phyloP scores from a whole-genome alignment of 2,329 filamentous ascomycete genomes.

The Calonectria pauciramosa region DNA sequence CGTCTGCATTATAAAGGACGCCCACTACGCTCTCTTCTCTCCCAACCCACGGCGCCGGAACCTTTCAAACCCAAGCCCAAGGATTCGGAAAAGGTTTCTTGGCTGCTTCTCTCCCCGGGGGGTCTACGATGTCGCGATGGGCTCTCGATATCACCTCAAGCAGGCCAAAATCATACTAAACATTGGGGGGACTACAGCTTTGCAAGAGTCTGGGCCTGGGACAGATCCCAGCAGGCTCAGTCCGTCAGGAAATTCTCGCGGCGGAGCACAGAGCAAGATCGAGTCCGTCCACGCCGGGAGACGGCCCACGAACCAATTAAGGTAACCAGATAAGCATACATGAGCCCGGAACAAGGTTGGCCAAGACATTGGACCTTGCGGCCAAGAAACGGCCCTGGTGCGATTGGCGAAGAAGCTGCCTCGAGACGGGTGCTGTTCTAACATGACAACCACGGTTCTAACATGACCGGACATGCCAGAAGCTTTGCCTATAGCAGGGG shows the following conservation, averaged over 20 bases:
- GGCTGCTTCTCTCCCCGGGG: not conserved
- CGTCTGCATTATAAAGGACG: constrained; percentile 41
- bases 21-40: not conserved
- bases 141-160: constrained; percentile 42
- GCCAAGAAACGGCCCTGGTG: not conserved
- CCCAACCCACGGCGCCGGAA: not conserved
- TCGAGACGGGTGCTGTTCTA: constrained; percentile 7
- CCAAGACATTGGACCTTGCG: not conserved
- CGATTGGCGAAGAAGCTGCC: constrained; percentile 17
- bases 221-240: not conserved
- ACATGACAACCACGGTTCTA: constrained; percentile 2
- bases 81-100: constrained; percentile 12
- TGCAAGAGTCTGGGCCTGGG: not conserved
- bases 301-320: constrained; percentile 29
- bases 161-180: not conserved
- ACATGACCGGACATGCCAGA: constrained; percentile 27
- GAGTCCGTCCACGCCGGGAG: constrained; percentile 25
- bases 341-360: not conserved
- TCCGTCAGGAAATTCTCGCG: constrained; percentile 1
- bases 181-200: constrained; percentile 12
- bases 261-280: constrained; percentile 11
- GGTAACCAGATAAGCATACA: constrained; percentile 31
- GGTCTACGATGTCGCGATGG: constrained; percentile 43
- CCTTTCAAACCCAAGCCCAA: not conserved
- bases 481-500: constrained; percentile 28